These are phyloP conservation scores for Cyberlindnera xylosilytica DNA, from an alignment of 805 yeast species.

Conservation along the genomic window DNA sequence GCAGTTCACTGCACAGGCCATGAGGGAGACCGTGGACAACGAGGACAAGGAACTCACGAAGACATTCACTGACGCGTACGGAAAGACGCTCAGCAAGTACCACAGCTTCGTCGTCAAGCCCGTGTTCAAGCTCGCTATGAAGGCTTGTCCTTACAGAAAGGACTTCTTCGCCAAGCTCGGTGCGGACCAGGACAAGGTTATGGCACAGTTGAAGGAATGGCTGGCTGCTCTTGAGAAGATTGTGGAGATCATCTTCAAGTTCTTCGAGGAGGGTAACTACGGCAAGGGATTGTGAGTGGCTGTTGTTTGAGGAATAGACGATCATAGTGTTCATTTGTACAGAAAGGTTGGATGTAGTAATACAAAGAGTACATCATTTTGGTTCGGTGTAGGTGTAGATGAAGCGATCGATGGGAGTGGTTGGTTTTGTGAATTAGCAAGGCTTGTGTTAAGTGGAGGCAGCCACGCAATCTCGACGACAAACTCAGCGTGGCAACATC, in stretches of 20 bases:
- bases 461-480: too few species aligned
- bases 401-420: too few species aligned
- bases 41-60: slow-evolving; percentile 62
- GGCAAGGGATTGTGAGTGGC: slow-evolving; percentile 72
- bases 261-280: slow-evolving; percentile 76
- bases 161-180: slow-evolving; percentile 85
- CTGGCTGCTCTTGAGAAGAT: slow-evolving; percentile 70
- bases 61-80: slow-evolving; percentile 82
- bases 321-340: too few species aligned
- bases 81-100: slow-evolving; percentile 73
- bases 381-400: too few species aligned
- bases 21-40: slow-evolving; percentile 71
- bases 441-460: too few species aligned
- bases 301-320: not conserved
- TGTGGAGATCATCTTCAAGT: slow-evolving; percentile 69
- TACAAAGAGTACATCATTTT: too few species aligned
- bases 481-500: too few species aligned
- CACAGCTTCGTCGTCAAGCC: slow-evolving; percentile 84
- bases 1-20: slow-evolving; percentile 86
- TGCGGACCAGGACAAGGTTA: slow-evolving; percentile 64
- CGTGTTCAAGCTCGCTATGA: slow-evolving; percentile 90
- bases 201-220: slow-evolving; percentile 67
- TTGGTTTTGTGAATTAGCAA: too few species aligned
- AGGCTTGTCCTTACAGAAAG: slow-evolving; percentile 88
- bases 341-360: too few species aligned